Base-by-base conservation (phyloP, 768 basidiomycete species). In the Phylloporus sp. region DNA sequence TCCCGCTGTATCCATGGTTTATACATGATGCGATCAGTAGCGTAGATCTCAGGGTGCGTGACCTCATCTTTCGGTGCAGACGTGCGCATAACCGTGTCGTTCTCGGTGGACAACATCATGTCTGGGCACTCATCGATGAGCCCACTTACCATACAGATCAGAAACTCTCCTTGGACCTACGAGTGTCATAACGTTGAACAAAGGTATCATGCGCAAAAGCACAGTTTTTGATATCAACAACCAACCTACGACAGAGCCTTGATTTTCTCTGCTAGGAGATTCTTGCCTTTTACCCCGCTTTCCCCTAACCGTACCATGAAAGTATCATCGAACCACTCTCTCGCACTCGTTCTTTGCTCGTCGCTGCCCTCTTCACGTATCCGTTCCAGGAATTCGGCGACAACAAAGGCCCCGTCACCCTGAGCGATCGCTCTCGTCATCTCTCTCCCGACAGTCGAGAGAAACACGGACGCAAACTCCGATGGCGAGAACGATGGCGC, bases 351-450 rank as follows among this genome's bases (percentile, higher is more conserved):
- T 60, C 74, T 76, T 53, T 74, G 75, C 22, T 68, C 70, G 9
- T 64, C 64, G 13, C 54, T 67, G 5, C 72, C 73, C n/a, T 71
- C 73, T 24, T 70, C 72, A 26, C 63, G 65, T 36, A 88, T 67
- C 24, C 84, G 76, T 58, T 84, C 83, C 61, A 85, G 79, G 27
- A 91, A 70, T 63, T 86, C 89, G 0, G 84, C 82, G 2, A 92
- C 75, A 15, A 93, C 79, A 59, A 92, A 94, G 5, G 82, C 77
- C 0, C 91, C 91, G 46, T 81, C 79, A 15, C 78, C 71, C 23
- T 74, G 73, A 2, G 80, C 82, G 73, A 91, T 83, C 18, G 72
- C 73, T 6, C 81, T 56, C 2, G 76, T 73, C 20, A 70, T 69
- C 11, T 82, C 79, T 60, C 73, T 63, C 11, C 81, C 83, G 0